Evolutionary conservation across 1,139 yeast genomes (phyloP), one percentile per base, ranked within the genome.

Genomic region (Taiozyma sp.): DNA sequence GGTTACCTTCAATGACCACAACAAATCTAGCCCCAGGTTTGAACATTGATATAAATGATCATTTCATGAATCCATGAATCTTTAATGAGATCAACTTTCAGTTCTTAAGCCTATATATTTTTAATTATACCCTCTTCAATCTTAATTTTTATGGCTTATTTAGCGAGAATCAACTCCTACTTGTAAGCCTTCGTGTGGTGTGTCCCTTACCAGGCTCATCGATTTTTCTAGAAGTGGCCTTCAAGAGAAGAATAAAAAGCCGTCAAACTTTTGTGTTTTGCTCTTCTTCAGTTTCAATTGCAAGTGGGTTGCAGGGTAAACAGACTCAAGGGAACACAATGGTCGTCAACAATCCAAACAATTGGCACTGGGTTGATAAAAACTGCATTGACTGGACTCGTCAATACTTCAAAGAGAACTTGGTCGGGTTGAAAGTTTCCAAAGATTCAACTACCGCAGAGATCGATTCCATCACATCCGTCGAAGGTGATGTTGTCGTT

Each of bases 301-400:
- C 30, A 28, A 28, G 10, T 28, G 30, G 4, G 9, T 9, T 8
- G 8, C 30, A 28, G 12, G 12, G 30, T 28, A 24, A 24, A 28
- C 30, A 28, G 8, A 28, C 30, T 28, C 12, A 10, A 28, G 30
- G 10, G 30, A 8, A 24, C 8, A 47, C 42, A 7, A 84, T 84
- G 90, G 90, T 81, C 48, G 82, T 84, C 44, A 83, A 83, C 65
- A 84, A 84, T 72, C 90, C 90, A 45, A 84, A 84, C 68, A 84
- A 84, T 69, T 84, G 90, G 99, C 99, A 93, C 76, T 93, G 99
- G 99, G 98, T 93, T 57, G 97, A 93, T 72, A 93, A 93, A 70
- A 93, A 93, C 76, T 93, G 99, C 72, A 79, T 92, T 54, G 84
- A 81, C 57, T 93, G 99, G 99, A 78, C 97, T 14, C 81, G 83